Conservation (phyloP, 768 basidiomycete species). For the Russula lepida region DNA sequence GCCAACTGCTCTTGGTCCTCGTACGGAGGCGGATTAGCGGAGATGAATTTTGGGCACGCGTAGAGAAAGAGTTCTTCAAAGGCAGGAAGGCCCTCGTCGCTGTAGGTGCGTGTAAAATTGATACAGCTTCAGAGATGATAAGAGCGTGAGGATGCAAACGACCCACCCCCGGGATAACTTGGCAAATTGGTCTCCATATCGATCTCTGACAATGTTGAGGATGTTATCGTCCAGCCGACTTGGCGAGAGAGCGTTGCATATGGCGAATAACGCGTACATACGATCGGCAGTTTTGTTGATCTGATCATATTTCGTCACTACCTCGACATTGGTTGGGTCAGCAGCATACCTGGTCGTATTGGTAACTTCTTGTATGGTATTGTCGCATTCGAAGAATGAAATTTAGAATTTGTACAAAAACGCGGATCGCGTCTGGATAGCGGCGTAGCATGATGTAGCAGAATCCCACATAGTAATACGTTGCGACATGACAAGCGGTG, state of each 20-base stretch:
- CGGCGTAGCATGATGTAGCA: constrained; percentile 93
- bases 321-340: neutral
- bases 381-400: constrained; percentile 95
- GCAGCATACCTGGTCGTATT: constrained; percentile 78
- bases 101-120: constrained; percentile 21
- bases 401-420: constrained; percentile 87
- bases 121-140: neutral
- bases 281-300: constrained; percentile 97
- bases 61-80: constrained; percentile 92
- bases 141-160: neutral
- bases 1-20: constrained; percentile 63
- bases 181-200: constrained; percentile 83
- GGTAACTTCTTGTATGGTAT: constrained; percentile 93
- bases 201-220: constrained; percentile 85
- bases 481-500: constrained; percentile 93
- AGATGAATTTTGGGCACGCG: constrained; percentile 95
- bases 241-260: constrained; percentile 89
- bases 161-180: constrained; percentile 81
- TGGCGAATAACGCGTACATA: constrained; percentile 93
- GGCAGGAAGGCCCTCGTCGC: constrained; percentile 64
- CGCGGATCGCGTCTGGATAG: constrained; percentile 91
- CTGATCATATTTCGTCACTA: constrained; percentile 31
- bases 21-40: constrained; percentile 90
- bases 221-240: constrained; percentile 92
- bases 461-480: constrained; percentile 94